phyloP scores from a whole-genome alignment of 2,329 filamentous ascomycete genomes.

The Aspergillus ibericus region DNA sequence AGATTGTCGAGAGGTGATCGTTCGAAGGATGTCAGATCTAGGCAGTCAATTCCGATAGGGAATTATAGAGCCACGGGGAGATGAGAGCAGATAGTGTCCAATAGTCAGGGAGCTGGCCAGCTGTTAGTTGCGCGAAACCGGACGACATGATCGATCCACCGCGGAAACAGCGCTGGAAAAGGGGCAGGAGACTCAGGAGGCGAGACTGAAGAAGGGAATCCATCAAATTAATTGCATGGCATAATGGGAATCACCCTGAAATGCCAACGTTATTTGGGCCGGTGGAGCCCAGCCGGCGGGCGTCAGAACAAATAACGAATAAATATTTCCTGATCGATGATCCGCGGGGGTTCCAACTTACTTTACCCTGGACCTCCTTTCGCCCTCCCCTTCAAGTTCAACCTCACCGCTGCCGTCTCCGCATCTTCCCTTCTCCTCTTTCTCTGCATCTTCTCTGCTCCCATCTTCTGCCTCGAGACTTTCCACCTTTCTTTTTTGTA shows the following conservation, averaged over 20 bases:
- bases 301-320: slow-evolving; percentile 7
- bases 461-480: slow-evolving; percentile 13
- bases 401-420: slow-evolving; percentile 21
- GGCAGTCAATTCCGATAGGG: background rate
- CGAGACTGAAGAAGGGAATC: background rate
- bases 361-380: slow-evolving; percentile 12
- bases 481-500: slow-evolving; percentile 11
- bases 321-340: slow-evolving; percentile 13
- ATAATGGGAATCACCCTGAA: slow-evolving; percentile 1
- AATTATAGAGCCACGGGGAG: background rate
- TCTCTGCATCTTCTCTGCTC: slow-evolving; percentile 6
- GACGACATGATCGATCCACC: background rate
- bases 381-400: slow-evolving; percentile 18
- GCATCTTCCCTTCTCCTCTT: slow-evolving; percentile 21
- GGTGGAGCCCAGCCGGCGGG: slow-evolving; percentile 10
- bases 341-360: slow-evolving; percentile 18
- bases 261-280: background rate
- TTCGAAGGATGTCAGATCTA: background rate
- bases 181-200: slow-evolving; percentile 13
- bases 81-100: slow-evolving; percentile 1
- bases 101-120: background rate
- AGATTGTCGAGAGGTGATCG: background rate
- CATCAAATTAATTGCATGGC: slow-evolving; percentile 3
- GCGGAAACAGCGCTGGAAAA: slow-evolving; percentile 7
- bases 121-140: background rate